Base-by-base conservation (phyloP, 768 basidiomycete species). In the Chalciporus piperatus region DNA sequence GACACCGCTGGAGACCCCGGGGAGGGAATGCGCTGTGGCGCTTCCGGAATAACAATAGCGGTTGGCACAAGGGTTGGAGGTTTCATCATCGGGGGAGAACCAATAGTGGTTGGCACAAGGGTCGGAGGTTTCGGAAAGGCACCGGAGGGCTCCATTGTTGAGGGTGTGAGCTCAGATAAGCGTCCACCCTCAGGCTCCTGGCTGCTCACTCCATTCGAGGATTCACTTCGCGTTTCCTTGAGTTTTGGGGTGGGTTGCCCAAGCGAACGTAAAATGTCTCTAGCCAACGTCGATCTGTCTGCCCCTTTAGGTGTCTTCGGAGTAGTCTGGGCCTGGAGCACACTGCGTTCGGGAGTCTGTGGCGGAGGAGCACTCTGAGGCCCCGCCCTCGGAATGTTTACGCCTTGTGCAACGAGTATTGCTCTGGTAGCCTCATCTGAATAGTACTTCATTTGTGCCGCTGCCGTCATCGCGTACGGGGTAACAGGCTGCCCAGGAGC, bases 241-340 rank as follows among this genome's bases (percentile, higher is more conserved):
- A 44, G 33, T 27, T 52, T 47, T 6, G 57, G 55, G 5, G 37
- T 23, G 20, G 58, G 53, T 41, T 54, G 54, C 16, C 77, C 76
- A 4, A 86, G 71, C 7, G 82, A 79, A 40, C 73, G 74, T 19
- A 87, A 56, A 41, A 87, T 70, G 62, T 84, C 82, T 40, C 70
- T 74, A 2, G 84, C 84, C 23, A 87, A 71, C 39, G 71, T 72
- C 41, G 66, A 75, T 56, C 71, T 78, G 59, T 82, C 73, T 6
- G 78, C 81, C 25, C 79, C 66, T 30, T 62, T 64, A 14, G 70
- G 71, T 1, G 68, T 65, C 39, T 62, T 68, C 19, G 16, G 19
- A n/a, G 27, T 41, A 19, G 43, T 20, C 19, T 37, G 45, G 22
- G 13, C 19, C 17, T 43, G 45, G 22, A 43, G 28, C 4, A 16